Conservation (phyloP, 2,329 filamentous ascomycete species). For the Pseudogymnoascus pannorum region DNA sequence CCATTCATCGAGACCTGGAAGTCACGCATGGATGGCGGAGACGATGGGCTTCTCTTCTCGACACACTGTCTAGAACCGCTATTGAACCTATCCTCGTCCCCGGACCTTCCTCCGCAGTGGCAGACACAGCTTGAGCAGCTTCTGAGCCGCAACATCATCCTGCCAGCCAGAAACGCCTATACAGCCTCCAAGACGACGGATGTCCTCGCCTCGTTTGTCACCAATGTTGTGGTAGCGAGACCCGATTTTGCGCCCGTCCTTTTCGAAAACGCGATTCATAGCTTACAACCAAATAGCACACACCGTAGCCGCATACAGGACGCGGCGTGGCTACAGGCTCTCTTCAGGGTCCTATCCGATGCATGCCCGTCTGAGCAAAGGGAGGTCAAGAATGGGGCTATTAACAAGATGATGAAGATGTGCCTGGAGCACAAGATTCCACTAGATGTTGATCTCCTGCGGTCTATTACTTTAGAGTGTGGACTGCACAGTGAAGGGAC, state of each 20-base stretch:
- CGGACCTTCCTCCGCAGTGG: slow-evolving; percentile 14
- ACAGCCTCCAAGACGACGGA: slow-evolving; percentile 15
- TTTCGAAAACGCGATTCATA: slow-evolving; percentile 39
- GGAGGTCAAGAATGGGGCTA: slow-evolving; percentile 16
- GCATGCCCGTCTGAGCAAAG: slow-evolving; percentile 17
- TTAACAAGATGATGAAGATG: slow-evolving; percentile 30
- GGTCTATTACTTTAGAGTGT: slow-evolving; percentile 27
- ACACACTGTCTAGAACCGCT: slow-evolving; percentile 27
- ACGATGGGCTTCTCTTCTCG: slow-evolving; percentile 23
- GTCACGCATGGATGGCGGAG: slow-evolving; percentile 16
- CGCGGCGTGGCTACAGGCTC: slow-evolving; percentile 40
- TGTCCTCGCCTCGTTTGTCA: slow-evolving; percentile 18
- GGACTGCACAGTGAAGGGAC: slow-evolving; percentile 22
- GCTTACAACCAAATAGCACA: slow-evolving; percentile 35
- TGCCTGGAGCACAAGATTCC: slow-evolving; percentile 30
- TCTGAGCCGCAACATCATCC: slow-evolving; percentile 29
- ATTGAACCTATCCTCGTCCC: slow-evolving; percentile 12
- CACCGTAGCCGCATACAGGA: slow-evolving; percentile 39
- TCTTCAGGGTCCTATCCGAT: slow-evolving; percentile 33
- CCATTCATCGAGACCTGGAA: slow-evolving; percentile 28
- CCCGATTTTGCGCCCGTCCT: slow-evolving; percentile 35
- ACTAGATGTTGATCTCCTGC: slow-evolving; percentile 29
- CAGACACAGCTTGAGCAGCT: slow-evolving; percentile 25
- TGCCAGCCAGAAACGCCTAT: slow-evolving; percentile 25
- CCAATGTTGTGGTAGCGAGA: slow-evolving; percentile 20